Conservation (phyloP, 2,329 filamentous ascomycete species). For the Emericellopsis cladophorae region DNA sequence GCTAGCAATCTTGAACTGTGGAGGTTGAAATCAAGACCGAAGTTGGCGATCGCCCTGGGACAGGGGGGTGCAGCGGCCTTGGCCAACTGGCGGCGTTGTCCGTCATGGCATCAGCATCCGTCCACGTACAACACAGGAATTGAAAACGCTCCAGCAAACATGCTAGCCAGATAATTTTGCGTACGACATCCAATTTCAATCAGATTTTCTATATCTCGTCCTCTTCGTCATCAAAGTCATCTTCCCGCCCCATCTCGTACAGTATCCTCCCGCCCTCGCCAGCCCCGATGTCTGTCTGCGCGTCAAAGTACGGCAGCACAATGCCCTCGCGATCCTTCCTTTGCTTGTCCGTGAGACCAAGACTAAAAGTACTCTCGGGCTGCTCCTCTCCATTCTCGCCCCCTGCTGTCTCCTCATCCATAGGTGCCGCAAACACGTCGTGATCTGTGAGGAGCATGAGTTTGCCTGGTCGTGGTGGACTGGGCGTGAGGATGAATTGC, state of each 20-base stretch:
- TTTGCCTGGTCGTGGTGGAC: slow-evolving; percentile 9
- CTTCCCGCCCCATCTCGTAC: slow-evolving; percentile 93
- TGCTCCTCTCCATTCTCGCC: slow-evolving; percentile 32
- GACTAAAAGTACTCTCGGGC: slow-evolving; percentile 67
- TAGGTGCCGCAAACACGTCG: slow-evolving; percentile 46
- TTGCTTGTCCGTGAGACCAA: slow-evolving; percentile 86
- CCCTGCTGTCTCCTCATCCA: slow-evolving; percentile 15
- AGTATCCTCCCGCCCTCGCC: slow-evolving; percentile 87
- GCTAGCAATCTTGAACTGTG: too few relatives aligned
- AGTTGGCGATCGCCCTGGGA: too few relatives aligned
- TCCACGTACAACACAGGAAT: too few relatives aligned
- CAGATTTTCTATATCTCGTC: slow-evolving; percentile 58
- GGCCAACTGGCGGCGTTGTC: too few relatives aligned
- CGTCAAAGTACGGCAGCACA: slow-evolving; percentile 91
- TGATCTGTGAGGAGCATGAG: slow-evolving; percentile 63
- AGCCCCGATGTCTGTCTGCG: slow-evolving; percentile 65
- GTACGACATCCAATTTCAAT: not conserved
- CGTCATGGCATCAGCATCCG: too few relatives aligned
- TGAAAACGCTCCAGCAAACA: too few relatives aligned
- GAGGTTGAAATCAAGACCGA: too few relatives aligned
- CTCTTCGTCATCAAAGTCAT: slow-evolving; percentile 94
- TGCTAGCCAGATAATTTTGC: too few relatives aligned
- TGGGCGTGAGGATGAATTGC: slow-evolving; percentile 37
- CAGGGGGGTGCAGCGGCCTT: too few relatives aligned
- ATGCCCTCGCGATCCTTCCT: slow-evolving; percentile 75